Percentiles rank a stretch among this genome's conserved stretches.
Evolutionary conservation across 2,329 filamentous ascomycete species (phyloP).

Genomic region (Penicillium decumbens): DNA sequence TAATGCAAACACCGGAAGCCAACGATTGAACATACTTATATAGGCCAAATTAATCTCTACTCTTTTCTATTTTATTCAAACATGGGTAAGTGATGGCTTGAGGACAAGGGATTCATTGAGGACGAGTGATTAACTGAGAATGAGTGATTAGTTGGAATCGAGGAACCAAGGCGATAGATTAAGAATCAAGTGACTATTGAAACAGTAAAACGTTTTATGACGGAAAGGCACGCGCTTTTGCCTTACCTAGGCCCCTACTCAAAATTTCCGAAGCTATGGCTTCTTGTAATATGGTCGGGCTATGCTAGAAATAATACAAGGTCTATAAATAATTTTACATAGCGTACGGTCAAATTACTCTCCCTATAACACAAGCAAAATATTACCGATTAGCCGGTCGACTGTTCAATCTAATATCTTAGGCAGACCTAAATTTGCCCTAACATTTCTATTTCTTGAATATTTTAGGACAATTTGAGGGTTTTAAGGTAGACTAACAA

Average conservation of each 20-base stretch:
- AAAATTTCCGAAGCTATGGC: background rate
- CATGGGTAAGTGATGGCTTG: too few species aligned
- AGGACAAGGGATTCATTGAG: background rate
- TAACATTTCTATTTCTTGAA: background rate
- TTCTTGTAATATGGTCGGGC: background rate
- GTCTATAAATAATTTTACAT: background rate
- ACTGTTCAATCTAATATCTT: background rate
- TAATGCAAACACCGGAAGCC: background rate
- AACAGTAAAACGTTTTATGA: too few species aligned
- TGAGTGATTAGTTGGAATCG: background rate
- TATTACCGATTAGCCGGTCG: background rate
- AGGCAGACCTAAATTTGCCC: background rate
- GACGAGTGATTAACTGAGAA: background rate
- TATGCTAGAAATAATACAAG: background rate
- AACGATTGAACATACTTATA: background rate
- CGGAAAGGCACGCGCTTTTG: too few species aligned
- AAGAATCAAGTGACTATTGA: too few species aligned
- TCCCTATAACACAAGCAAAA: background rate
- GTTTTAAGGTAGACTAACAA: background rate
- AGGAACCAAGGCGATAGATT: too few species aligned
- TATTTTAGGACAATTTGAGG: background rate
- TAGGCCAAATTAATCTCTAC: too few species aligned
- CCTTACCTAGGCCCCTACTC: background rate
- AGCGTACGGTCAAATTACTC: background rate
- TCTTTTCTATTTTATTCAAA: too few species aligned